Conservation (phyloP, 2,329 filamentous ascomycete species). For the Colletotrichum tropicicola region DNA sequence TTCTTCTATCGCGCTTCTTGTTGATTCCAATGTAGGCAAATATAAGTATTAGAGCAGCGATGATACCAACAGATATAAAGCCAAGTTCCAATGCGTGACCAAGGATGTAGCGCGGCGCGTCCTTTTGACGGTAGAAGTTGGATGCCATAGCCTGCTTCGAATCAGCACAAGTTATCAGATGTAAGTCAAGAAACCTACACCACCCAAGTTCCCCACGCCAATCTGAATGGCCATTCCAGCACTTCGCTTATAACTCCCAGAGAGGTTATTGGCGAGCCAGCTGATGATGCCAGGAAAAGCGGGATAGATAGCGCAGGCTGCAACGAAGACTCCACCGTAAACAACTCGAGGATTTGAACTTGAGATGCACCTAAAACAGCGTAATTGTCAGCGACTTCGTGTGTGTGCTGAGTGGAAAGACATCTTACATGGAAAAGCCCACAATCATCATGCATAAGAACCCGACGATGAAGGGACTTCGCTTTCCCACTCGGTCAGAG, state of each 20-base stretch:
- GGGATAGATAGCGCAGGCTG: slow-evolving; percentile 82
- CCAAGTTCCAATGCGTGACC: slow-evolving; percentile 60
- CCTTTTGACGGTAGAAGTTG: slow-evolving; percentile 71
- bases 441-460: slow-evolving; percentile 62
- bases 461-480: slow-evolving; percentile 63
- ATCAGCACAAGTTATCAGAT: slow-evolving; percentile 16
- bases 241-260: slow-evolving; percentile 71
- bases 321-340: slow-evolving; percentile 82
- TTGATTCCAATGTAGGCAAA: slow-evolving; percentile 67
- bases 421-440: slow-evolving; percentile 62
- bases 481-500: slow-evolving; percentile 63
- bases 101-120: slow-evolving; percentile 57
- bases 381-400: neutral
- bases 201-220: slow-evolving; percentile 66
- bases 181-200: slow-evolving; percentile 41
- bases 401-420: neutral
- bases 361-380: slow-evolving; percentile 61
- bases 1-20: slow-evolving; percentile 58
- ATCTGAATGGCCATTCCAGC: slow-evolving; percentile 73
- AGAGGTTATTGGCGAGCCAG: slow-evolving; percentile 83
- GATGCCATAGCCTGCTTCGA: slow-evolving; percentile 68
- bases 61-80: slow-evolving; percentile 55
- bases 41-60: slow-evolving; percentile 53
- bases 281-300: slow-evolving; percentile 81
- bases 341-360: slow-evolving; percentile 65